A percentile compares a stretch with the other conserved stretches of the same genome.
These are phyloP conservation scores for Zoysia pacifica DNA, from an alignment of 176 grass and related monocot species.

Conservation along the genomic window DNA sequence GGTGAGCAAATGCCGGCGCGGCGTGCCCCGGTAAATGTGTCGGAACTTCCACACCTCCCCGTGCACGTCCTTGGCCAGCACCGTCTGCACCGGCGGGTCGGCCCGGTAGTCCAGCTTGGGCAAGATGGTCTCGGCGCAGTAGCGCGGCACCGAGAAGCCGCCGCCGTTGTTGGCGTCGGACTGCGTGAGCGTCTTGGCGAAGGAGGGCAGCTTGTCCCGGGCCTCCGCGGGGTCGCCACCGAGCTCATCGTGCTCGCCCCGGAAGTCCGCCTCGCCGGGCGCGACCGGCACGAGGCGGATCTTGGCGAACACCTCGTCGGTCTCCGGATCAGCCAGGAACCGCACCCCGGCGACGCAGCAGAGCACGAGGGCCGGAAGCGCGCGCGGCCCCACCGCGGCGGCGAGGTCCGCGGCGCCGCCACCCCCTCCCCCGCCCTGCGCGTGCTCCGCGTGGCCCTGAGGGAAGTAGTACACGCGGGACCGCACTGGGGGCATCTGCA, in stretches of 20 bases:
- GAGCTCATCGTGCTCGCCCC: conserved; percentile 25
- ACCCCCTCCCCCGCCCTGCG: conserved; percentile 19
- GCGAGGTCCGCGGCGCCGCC: conserved; percentile 34
- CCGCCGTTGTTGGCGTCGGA: conserved; percentile 74
- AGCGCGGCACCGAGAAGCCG: conserved; percentile 68
- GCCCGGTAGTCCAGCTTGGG: conserved; percentile 63
- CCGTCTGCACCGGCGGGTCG: conserved; percentile 58
- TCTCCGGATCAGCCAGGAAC: conserved; percentile 73
- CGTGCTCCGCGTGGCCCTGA: conserved; percentile 92
- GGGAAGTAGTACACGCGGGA: conserved; percentile 94
- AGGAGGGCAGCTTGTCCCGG: conserved; percentile 37
- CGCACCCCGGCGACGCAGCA: conserved; percentile 55
- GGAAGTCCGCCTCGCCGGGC: conserved; percentile 29
- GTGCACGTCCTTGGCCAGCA: conserved; percentile 68
- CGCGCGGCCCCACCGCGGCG: conserved; percentile 6
- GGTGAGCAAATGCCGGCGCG: conserved; percentile 68
- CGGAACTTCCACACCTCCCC: conserved; percentile 70
- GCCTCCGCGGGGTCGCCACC: background rate
- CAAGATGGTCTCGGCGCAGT: conserved; percentile 75
- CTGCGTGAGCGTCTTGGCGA: conserved; percentile 63
- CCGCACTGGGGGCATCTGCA: conserved; percentile 62
- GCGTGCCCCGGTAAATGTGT: conserved; percentile 72
- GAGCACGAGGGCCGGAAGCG: conserved; percentile 55
- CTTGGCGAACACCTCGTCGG: conserved; percentile 73
- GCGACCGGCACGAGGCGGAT: conserved; percentile 52